phyloP scores from a whole-genome alignment of 805 yeast species.

The Ogataea saltuana region DNA sequence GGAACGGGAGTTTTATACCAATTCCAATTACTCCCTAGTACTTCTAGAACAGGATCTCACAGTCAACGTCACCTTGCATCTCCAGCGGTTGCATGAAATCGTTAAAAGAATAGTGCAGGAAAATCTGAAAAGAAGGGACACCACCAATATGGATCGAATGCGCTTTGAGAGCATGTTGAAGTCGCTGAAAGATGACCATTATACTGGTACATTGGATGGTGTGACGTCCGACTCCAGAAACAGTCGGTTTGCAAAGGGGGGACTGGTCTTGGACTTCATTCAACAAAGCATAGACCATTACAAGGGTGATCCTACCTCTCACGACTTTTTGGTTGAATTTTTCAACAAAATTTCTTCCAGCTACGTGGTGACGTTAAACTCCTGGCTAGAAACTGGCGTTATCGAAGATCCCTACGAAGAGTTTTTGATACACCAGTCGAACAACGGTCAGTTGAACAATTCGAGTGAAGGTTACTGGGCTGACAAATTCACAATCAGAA shows the following conservation, averaged over 20 bases:
- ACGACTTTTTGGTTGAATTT: conserved; percentile 50
- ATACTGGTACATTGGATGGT: conserved; percentile 49
- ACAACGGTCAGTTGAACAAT: conserved; percentile 8
- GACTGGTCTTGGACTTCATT: conserved; percentile 62
- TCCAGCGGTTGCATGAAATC: conserved; percentile 61
- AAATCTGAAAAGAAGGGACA: conserved; percentile 41
- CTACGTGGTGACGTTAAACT: conserved; percentile 66
- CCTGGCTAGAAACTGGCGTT: conserved; percentile 78
- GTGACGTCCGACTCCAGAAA: conserved; percentile 52
- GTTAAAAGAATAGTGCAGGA: conserved; percentile 51
- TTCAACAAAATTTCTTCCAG: conserved; percentile 59
- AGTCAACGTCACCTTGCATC: conserved; percentile 36
- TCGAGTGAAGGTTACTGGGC: conserved; percentile 66
- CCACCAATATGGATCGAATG: conserved; percentile 31
- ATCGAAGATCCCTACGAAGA: conserved; percentile 81
- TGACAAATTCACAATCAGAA: conserved; percentile 68
- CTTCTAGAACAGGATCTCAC: conserved; percentile 54
- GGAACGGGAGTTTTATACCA: conserved; percentile 54
- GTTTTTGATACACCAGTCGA: conserved; percentile 61
- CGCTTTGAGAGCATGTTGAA: conserved; percentile 35
- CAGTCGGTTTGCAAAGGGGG: conserved; percentile 72
- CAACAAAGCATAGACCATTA: conserved; percentile 55
- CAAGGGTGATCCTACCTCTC: conserved; percentile 65
- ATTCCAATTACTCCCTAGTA: conserved; percentile 57
- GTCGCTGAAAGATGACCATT: conserved; percentile 42